These are phyloP conservation scores for Hippophae tibetana DNA, from an alignment of 306 rosid genomes.

Conservation along the genomic window DNA sequence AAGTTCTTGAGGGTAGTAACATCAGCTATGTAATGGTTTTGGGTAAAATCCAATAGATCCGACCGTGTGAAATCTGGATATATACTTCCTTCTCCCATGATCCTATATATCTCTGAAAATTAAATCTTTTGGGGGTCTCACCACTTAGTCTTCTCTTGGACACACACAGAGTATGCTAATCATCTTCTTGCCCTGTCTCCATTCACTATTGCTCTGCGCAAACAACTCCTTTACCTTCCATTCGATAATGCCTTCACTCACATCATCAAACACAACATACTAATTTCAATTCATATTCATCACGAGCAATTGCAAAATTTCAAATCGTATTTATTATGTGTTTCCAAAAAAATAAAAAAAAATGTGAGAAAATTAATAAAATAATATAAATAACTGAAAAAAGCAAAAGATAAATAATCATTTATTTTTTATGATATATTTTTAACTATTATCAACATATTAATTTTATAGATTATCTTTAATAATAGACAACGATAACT, in stretches of 20 bases:
- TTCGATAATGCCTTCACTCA: conserved; percentile 17
- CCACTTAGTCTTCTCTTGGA: conserved; percentile 53
- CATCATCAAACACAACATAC: neutral
- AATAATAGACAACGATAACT: no score
- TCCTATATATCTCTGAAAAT: conserved; percentile 14
- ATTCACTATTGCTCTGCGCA: conserved; percentile 71
- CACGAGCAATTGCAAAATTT: no score
- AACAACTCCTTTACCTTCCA: conserved; percentile 36
- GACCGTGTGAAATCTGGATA: conserved; percentile 80
- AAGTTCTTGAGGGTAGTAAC: conserved; percentile 49
- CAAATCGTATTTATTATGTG: no score
- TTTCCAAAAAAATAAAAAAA: no score
- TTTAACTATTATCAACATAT: no score
- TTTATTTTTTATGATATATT: no score
- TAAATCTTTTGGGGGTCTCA: conserved; percentile 52
- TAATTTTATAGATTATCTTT: no score
- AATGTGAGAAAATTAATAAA: no score
- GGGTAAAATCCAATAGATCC: conserved; percentile 48
- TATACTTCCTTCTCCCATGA: conserved; percentile 19
- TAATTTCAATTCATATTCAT: no score
- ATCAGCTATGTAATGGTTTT: conserved; percentile 55
- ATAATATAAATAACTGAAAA: no score
- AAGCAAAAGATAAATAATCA: no score
- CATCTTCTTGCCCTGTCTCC: conserved; percentile 46
- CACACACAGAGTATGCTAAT: conserved; percentile 63